Evolutionary conservation across 2,329 filamentous ascomycete species (phyloP).

Genomic region (Ascocoryne sarcoides): DNA sequence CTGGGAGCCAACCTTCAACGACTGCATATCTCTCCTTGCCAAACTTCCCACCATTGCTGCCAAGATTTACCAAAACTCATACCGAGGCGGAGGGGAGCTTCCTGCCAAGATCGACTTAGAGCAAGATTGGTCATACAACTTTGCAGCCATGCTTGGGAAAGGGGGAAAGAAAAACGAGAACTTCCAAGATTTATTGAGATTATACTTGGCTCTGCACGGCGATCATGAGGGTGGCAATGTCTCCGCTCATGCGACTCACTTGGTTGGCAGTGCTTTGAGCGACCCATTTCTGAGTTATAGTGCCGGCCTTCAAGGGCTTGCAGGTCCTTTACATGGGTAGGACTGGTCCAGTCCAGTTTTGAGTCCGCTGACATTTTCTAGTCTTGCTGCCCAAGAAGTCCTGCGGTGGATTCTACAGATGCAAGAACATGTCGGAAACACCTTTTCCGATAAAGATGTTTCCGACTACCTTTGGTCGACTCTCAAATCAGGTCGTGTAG

Average conservation of each 20-base stretch:
- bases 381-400: constrained; percentile 92
- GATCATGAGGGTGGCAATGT: constrained; percentile 99
- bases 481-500: constrained; percentile 82
- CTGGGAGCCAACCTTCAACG: constrained; percentile 97
- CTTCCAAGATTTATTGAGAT: constrained; percentile 88
- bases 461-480: constrained; percentile 87
- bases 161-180: constrained; percentile 78
- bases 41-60: constrained; percentile 96
- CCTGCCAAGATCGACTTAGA: constrained; percentile 68
- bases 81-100: constrained; percentile 68
- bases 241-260: constrained; percentile 87
- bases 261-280: constrained; percentile 88
- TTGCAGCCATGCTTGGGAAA: constrained; percentile 91
- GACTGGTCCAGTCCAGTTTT: constrained; percentile 15
- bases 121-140: constrained; percentile 99
- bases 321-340: constrained; percentile 79
- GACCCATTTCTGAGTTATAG: constrained; percentile 96
- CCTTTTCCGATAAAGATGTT: constrained; percentile 73
- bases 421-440: constrained; percentile 75
- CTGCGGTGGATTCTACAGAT: constrained; percentile 95
- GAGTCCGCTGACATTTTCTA: constrained; percentile 19
- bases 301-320: constrained; percentile 88
- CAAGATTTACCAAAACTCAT: constrained; percentile 92
- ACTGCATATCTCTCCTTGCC: constrained; percentile 84
- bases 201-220: constrained; percentile 93